phyloP scores from a whole-genome alignment of 257 asterid species.

The Plantago major region DNA sequence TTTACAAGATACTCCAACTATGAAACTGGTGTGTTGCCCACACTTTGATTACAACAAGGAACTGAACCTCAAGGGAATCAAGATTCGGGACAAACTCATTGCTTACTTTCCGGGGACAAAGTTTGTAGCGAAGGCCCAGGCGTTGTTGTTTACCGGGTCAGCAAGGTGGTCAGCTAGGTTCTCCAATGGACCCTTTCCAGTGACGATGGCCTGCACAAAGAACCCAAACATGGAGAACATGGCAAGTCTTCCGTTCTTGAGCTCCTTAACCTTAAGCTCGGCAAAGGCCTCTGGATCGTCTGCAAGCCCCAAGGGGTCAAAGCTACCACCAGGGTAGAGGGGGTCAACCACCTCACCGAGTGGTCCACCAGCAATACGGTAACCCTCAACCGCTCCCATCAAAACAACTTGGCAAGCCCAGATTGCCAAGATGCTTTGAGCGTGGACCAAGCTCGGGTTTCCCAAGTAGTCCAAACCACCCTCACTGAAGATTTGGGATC shows the following conservation, averaged over 20 bases:
- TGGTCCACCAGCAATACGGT: slow-evolving; percentile 8
- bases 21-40: too few relatives aligned
- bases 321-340: slow-evolving; percentile 9
- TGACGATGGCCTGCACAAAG: slow-evolving; percentile 10
- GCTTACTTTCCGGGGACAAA: slow-evolving; percentile 7
- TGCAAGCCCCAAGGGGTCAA: slow-evolving; percentile 6
- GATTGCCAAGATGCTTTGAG: slow-evolving; percentile 7
- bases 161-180: slow-evolving; percentile 9
- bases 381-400: slow-evolving; percentile 12
- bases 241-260: slow-evolving; percentile 11
- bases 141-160: slow-evolving; percentile 9
- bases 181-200: slow-evolving; percentile 7
- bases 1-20: too few relatives aligned
- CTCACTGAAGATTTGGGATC: slow-evolving; percentile 5
- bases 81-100: too few relatives aligned
- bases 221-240: slow-evolving; percentile 12
- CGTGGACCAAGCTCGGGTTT: slow-evolving; percentile 9
- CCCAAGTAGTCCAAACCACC: slow-evolving; percentile 12
- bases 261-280: slow-evolving; percentile 12
- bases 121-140: slow-evolving; percentile 9
- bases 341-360: slow-evolving; percentile 12
- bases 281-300: slow-evolving; percentile 5
- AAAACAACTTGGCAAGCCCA: slow-evolving; percentile 10
- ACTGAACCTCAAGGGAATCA: too few relatives aligned
- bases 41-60: too few relatives aligned